Evolutionary conservation across 140 eudicot species (phyloP).

Genomic region (Eryngium alpinum): DNA sequence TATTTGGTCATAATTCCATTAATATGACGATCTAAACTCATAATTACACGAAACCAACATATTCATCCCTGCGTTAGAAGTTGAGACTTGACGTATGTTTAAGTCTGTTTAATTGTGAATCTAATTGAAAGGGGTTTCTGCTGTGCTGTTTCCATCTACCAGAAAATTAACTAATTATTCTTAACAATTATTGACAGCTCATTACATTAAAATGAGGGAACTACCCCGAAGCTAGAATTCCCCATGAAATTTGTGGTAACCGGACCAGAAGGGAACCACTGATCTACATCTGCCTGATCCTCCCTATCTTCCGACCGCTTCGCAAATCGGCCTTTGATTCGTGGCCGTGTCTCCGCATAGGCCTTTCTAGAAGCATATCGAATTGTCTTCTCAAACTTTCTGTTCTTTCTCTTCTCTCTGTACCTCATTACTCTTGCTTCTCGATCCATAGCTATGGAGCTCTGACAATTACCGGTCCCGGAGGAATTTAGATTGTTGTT

Average conservation of each 20-base stretch:
- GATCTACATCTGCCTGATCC: slow-evolving; percentile 33
- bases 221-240: slow-evolving; percentile 37
- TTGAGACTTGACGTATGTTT: too few relatives aligned
- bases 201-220: slow-evolving; percentile 25
- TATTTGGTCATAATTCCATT: too few relatives aligned
- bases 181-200: too few relatives aligned
- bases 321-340: slow-evolving; percentile 80
- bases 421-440: slow-evolving; percentile 84
- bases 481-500: slow-evolving; percentile 14
- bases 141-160: too few relatives aligned
- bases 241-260: slow-evolving; percentile 8
- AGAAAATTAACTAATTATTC: too few relatives aligned
- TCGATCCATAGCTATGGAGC: slow-evolving; percentile 34
- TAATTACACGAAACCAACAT: too few relatives aligned
- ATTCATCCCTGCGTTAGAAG: too few relatives aligned
- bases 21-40: too few relatives aligned
- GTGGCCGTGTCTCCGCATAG: slow-evolving; percentile 70
- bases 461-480: slow-evolving; percentile 1
- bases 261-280: slow-evolving; percentile 27
- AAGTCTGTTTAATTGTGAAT: too few relatives aligned
- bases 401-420: slow-evolving; percentile 78
- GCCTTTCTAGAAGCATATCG: slow-evolving; percentile 87
- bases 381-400: slow-evolving; percentile 71
- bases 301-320: slow-evolving; percentile 37
- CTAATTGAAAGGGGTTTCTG: too few relatives aligned